Percentiles rank a stretch among this genome's conserved stretches.
Conservation (phyloP, 2,329 filamentous ascomycete genomes). For the Aspergillus sp. region DNA sequence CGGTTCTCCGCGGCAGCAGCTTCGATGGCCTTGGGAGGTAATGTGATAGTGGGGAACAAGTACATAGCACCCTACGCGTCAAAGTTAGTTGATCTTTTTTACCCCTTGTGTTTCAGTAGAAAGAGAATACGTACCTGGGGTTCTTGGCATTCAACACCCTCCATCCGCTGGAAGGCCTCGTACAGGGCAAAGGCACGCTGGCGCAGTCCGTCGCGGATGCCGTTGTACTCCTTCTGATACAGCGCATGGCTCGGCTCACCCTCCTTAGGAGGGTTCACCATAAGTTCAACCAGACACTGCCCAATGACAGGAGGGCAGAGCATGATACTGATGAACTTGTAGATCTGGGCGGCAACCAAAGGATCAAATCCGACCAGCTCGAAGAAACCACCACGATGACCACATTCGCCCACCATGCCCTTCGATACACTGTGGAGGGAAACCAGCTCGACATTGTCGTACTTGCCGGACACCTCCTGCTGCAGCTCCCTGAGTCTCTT, state of each 20-base stretch:
- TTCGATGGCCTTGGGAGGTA: constrained; percentile 73
- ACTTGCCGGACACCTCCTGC: constrained; percentile 69
- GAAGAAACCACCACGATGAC: constrained; percentile 96
- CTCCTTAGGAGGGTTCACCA: constrained; percentile 89
- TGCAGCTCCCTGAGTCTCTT: constrained; percentile 78
- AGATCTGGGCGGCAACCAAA: constrained; percentile 86
- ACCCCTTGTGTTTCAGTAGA: not conserved
- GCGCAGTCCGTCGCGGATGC: constrained; percentile 75
- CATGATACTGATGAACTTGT: constrained; percentile 98
- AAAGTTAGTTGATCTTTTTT: not conserved
- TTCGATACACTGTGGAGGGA: constrained; percentile 94
- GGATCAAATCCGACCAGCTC: constrained; percentile 88
- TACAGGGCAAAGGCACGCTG: constrained; percentile 82
- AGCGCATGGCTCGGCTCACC: constrained; percentile 82
- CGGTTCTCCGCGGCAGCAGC: constrained; percentile 74
- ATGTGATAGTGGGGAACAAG: constrained; percentile 89
- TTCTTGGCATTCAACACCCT: constrained; percentile 85
- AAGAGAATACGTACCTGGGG: constrained; percentile 58
- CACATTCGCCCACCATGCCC: constrained; percentile 98
- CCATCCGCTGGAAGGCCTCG: constrained; percentile 89
- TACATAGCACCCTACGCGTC: constrained; percentile 82
- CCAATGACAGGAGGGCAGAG: constrained; percentile 93
- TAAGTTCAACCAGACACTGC: constrained; percentile 94
- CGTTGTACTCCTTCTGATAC: constrained; percentile 81
- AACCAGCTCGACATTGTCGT: constrained; percentile 82